Conservation (phyloP, 768 basidiomycete genomes). For the Exsudoporus frostii region DNA sequence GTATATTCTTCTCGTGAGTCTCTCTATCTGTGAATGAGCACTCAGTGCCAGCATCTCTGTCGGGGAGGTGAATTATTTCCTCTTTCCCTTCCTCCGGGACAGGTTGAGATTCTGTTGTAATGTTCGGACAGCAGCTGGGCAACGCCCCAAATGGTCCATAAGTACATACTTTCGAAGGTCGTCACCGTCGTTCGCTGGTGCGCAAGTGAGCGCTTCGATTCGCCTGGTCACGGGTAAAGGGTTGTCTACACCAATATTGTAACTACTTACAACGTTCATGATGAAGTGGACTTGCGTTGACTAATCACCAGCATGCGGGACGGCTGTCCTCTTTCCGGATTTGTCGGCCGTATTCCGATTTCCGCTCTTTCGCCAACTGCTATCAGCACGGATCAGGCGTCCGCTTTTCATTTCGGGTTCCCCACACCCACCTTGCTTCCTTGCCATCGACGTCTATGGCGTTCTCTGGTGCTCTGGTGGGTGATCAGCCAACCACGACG, state of each 20-base stretch:
- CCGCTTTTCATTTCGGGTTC: background rate
- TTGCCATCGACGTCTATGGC: conserved; percentile 50
- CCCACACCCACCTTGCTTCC: background rate
- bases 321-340: background rate
- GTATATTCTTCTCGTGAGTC: conserved; percentile 76
- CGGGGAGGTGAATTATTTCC: conserved; percentile 56
- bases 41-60: background rate
- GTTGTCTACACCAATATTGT: background rate
- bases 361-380: background rate
- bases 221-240: background rate
- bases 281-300: background rate
- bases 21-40: background rate
- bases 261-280: too few relatives aligned
- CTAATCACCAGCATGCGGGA: background rate
- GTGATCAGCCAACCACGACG: conserved; percentile 19
- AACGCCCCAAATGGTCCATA: conserved; percentile 59
- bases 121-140: conserved; percentile 71
- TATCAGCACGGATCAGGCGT: background rate
- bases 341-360: background rate
- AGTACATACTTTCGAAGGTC: conserved; percentile 77
- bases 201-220: conserved; percentile 13
- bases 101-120: conserved; percentile 20
- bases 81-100: background rate
- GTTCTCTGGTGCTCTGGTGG: conserved; percentile 82
- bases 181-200: conserved; percentile 39